Conservation (phyloP, 805 yeast species). For the Metschnikowia aberdeeniae region DNA sequence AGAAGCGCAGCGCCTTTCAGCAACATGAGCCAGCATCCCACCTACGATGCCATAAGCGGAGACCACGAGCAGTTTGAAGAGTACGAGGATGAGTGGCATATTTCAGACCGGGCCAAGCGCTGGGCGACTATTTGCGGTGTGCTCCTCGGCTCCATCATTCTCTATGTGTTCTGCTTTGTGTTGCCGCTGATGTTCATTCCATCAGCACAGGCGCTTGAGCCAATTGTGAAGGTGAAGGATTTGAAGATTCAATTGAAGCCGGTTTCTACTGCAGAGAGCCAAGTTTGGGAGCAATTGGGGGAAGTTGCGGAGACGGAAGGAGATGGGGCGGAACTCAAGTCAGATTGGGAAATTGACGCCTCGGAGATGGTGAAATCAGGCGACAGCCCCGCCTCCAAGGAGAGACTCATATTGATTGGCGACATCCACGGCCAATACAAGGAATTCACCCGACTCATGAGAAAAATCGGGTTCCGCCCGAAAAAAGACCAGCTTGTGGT, state of each 20-base stretch:
- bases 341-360: not conserved
- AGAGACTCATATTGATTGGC: slow-evolving; percentile 68
- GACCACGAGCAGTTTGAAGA: slow-evolving; percentile 9
- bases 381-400: slow-evolving; percentile 9
- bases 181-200: slow-evolving; percentile 37
- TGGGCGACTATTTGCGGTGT: slow-evolving; percentile 7
- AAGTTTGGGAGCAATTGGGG: slow-evolving; percentile 5
- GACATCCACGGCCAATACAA: slow-evolving; percentile 81
- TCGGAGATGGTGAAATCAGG: too few species aligned
- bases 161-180: slow-evolving; percentile 30
- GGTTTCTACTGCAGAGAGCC: slow-evolving; percentile 8
- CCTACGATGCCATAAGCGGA: slow-evolving; percentile 5
- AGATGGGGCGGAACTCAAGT: not conserved
- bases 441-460: slow-evolving; percentile 51
- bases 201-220: slow-evolving; percentile 22
- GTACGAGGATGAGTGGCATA: slow-evolving; percentile 8
- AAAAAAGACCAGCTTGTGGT: slow-evolving; percentile 58
- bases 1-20: too few species aligned
- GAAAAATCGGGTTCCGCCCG: slow-evolving; percentile 44
- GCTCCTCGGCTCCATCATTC: slow-evolving; percentile 9
- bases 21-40: not conserved
- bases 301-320: not conserved
- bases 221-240: slow-evolving; percentile 23
- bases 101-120: slow-evolving; percentile 6
- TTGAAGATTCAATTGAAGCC: slow-evolving; percentile 26